Evolutionary conservation across 192 early-diverging fungal genomes (phyloP).

Genomic region (Rhizoclosmatium sp.): DNA sequence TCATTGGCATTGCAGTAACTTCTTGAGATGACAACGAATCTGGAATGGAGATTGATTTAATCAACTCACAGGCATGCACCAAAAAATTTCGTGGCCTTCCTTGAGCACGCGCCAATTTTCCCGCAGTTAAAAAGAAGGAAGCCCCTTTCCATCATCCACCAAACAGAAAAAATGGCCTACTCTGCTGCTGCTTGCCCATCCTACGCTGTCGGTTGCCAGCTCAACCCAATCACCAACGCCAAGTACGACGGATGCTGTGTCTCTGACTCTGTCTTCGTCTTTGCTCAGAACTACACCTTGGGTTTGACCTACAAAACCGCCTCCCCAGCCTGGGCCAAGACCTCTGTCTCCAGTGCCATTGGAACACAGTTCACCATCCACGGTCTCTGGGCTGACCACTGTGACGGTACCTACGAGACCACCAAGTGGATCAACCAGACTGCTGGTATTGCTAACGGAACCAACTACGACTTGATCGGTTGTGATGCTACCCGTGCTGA

Average conservation of each 20-base stretch:
- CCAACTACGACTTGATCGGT: conserved; percentile 74
- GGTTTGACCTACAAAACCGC: conserved; percentile 42
- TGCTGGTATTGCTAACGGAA: conserved; percentile 24
- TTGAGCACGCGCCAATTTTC: background rate
- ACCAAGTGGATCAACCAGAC: conserved; percentile 7
- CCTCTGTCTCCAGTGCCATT: conserved; percentile 3
- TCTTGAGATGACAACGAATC: background rate
- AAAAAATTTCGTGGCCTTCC: background rate
- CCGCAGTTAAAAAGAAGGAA: background rate
- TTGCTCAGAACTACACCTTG: conserved; percentile 68
- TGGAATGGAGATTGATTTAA: background rate
- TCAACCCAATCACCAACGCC: conserved; percentile 20
- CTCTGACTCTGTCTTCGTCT: conserved; percentile 60
- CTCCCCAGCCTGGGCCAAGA: conserved; percentile 30
- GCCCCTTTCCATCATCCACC: background rate
- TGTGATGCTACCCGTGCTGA: conserved; percentile 62
- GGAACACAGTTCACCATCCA: conserved; percentile 67
- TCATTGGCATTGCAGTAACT: no score
- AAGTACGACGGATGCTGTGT: conserved; percentile 57
- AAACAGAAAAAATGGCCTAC: background rate
- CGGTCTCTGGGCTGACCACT: conserved; percentile 83
- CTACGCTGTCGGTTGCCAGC: conserved; percentile 23
- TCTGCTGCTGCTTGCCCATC: conserved; percentile 6
- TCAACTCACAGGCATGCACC: background rate
- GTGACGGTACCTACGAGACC: conserved; percentile 55